These are phyloP conservation scores for Boletus reticulatus DNA, from an alignment of 768 basidiomycete genomes.

Conservation along the genomic window DNA sequence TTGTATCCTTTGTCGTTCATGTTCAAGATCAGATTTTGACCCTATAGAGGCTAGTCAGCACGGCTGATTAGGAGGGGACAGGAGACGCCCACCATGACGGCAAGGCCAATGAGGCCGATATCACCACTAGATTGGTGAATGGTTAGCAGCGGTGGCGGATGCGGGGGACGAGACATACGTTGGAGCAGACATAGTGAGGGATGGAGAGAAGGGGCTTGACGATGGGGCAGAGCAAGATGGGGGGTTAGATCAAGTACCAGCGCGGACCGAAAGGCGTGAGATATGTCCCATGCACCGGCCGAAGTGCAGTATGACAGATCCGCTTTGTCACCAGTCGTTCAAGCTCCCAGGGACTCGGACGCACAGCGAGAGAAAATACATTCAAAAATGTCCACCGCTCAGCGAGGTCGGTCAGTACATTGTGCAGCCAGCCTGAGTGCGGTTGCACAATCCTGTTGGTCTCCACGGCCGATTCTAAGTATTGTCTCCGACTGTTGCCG, in stretches of 20 bases:
- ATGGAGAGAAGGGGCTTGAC: slow-evolving; percentile 26
- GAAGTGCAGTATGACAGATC: background rate
- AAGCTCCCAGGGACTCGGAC: background rate
- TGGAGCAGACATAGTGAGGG: slow-evolving; percentile 42
- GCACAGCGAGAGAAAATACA: slow-evolving; percentile 9
- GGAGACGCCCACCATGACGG: slow-evolving; percentile 81
- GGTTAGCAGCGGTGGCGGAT: slow-evolving; percentile 13
- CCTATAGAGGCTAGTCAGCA: slow-evolving; percentile 43
- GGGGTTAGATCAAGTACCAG: slow-evolving; percentile 25
- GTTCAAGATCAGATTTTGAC: slow-evolving; percentile 96
- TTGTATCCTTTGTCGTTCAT: slow-evolving; percentile 99
- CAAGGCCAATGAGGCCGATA: slow-evolving; percentile 97
- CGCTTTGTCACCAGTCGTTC: background rate
- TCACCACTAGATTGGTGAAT: slow-evolving; percentile 64
- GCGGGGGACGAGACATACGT: slow-evolving; percentile 42
- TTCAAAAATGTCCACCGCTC: background rate
- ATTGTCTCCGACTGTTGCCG: slow-evolving; percentile 12
- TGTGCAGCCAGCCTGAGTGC: background rate
- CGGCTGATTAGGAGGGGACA: slow-evolving; percentile 7
- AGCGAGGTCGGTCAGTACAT: background rate
- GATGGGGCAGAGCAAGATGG: slow-evolving; percentile 29
- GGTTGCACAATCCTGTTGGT: background rate
- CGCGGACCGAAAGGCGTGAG: slow-evolving; percentile 16
- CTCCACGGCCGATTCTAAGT: background rate
- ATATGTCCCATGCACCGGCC: background rate